Evolutionary conservation across 805 yeast genomes (phyloP).

Genomic region (Jamesozyma spencerorum): DNA sequence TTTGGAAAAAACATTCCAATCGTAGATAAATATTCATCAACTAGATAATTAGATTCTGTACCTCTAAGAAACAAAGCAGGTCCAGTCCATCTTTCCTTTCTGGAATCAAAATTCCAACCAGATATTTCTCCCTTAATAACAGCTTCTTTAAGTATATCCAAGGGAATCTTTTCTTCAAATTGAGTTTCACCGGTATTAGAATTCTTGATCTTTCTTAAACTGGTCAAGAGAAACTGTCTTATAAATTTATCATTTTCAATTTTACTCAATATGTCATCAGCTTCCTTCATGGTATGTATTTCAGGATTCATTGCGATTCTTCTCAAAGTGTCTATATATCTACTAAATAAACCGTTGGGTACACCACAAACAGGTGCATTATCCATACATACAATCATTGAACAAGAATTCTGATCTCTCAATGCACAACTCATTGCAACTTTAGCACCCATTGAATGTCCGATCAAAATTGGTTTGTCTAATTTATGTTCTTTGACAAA

Average conservation of each 20-base stretch:
- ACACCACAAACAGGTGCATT: constrained; percentile 75
- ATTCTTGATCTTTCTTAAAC: constrained; percentile 28
- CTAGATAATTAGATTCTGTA: constrained; percentile 60
- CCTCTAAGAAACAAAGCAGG: constrained; percentile 81
- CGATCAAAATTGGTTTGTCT: constrained; percentile 49
- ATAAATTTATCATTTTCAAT: constrained; percentile 54
- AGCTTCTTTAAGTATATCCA: constrained; percentile 55
- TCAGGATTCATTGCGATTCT: constrained; percentile 42
- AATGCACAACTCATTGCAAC: constrained; percentile 82
- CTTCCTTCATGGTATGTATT: constrained; percentile 50
- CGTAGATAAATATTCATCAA: constrained; percentile 69
- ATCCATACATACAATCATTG: constrained; percentile 68
- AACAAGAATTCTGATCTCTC: constrained; percentile 51
- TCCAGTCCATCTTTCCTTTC: constrained; percentile 47
- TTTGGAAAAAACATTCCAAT: constrained; percentile 73
- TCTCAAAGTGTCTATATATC: constrained; percentile 55
- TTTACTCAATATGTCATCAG: constrained; percentile 50
- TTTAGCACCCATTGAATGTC: constrained; percentile 92
- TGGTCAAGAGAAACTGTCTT: constrained; percentile 62
- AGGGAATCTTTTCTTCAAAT: constrained; percentile 45
- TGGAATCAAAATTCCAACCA: constrained; percentile 64
- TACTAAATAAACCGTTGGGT: constrained; percentile 50
- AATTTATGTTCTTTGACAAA: constrained; percentile 46
- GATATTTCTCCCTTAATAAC: constrained; percentile 60
- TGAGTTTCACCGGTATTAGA: constrained; percentile 18